A percentile compares a stretch with the other conserved stretches of the same genome.
Evolutionary conservation across 176 grass and related monocot genomes (phyloP).

Genomic region (Phragmites australis): DNA sequence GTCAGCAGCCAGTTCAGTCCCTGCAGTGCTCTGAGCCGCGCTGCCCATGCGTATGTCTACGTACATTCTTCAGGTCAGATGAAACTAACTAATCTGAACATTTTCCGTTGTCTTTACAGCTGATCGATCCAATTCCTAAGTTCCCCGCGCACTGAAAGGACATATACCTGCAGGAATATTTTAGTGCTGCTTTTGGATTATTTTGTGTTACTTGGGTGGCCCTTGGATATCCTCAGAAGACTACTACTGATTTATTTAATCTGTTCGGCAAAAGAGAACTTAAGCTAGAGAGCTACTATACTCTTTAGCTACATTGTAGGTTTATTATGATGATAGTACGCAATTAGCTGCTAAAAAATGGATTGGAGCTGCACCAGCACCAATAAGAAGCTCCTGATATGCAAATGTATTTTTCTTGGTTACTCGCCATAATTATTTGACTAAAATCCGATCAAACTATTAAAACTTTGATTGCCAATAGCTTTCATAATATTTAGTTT

Average conservation of each 20-base stretch:
- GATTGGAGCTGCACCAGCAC: not conserved
- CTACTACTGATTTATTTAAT: not conserved
- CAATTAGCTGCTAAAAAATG: conserved; percentile 7
- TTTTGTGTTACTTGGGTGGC: not conserved
- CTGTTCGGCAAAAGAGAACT: not conserved
- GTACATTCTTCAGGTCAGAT: not conserved
- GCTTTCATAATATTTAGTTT: too few relatives aligned
- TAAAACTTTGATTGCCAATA: too few relatives aligned
- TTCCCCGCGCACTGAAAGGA: conserved; percentile 1
- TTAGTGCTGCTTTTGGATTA: not conserved
- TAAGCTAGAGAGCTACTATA: not conserved
- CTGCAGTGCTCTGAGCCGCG: too few relatives aligned
- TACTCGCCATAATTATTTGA: too few relatives aligned
- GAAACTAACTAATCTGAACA: not conserved
- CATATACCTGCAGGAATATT: not conserved
- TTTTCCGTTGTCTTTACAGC: conserved; percentile 18
- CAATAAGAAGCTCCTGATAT: not conserved
- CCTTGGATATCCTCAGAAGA: conserved; percentile 20
- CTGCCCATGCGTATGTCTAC: not conserved
- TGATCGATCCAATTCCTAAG: not conserved
- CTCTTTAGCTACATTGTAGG: conserved; percentile 13
- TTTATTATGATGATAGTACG: not conserved
- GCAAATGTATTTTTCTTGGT: not conserved
- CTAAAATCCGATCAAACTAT: too few relatives aligned
- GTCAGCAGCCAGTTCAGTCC: not conserved